phyloP scores from a whole-genome alignment of 495 filamentous ascomycete species.

The Baudoinia panamericana region DNA sequence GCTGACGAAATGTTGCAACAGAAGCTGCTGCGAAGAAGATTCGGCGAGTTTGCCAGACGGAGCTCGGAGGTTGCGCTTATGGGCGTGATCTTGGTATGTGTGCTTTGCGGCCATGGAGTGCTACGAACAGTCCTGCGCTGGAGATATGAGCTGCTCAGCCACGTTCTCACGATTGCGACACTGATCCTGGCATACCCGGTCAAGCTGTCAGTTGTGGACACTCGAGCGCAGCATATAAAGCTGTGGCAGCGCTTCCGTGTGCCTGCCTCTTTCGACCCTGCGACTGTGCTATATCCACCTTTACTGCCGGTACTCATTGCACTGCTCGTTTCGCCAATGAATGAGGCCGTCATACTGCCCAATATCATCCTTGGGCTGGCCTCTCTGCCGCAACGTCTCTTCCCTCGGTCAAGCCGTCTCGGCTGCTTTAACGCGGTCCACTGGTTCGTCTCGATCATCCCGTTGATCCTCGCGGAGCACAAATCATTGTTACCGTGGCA shows the following conservation, averaged over 20 bases:
- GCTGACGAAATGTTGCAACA: constrained; percentile 13
- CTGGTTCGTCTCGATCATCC: constrained; percentile 58
- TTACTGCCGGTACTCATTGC: constrained; percentile 66
- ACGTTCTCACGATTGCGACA: constrained; percentile 30
- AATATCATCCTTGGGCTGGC: constrained; percentile 73
- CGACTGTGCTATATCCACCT: constrained; percentile 76
- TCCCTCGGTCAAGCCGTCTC: constrained; percentile 44
- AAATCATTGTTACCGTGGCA: constrained; percentile 10
- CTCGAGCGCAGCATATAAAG: constrained; percentile 1
- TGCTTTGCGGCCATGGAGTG: constrained; percentile 23
- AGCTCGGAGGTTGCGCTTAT: constrained; percentile 27
- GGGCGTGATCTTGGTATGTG: constrained; percentile 18
- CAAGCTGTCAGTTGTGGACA: constrained; percentile 21
- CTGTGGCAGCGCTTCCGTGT: constrained; percentile 44
- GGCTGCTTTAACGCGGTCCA: constrained; percentile 47
- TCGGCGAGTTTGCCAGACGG: constrained; percentile 26
- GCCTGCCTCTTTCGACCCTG: constrained; percentile 72
- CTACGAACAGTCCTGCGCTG: constrained; percentile 20
- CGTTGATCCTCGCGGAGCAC: constrained; percentile 41
- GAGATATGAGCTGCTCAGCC: constrained; percentile 25
- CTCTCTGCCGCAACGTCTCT: constrained; percentile 56
- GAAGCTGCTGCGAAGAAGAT: constrained; percentile 23
- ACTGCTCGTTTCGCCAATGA: constrained; percentile 52
- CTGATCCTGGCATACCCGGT: constrained; percentile 29
- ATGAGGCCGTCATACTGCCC: constrained; percentile 46